Evolutionary conservation across 208 protist species (phyloP).

Genomic region (Wallacemonas sp.): DNA sequence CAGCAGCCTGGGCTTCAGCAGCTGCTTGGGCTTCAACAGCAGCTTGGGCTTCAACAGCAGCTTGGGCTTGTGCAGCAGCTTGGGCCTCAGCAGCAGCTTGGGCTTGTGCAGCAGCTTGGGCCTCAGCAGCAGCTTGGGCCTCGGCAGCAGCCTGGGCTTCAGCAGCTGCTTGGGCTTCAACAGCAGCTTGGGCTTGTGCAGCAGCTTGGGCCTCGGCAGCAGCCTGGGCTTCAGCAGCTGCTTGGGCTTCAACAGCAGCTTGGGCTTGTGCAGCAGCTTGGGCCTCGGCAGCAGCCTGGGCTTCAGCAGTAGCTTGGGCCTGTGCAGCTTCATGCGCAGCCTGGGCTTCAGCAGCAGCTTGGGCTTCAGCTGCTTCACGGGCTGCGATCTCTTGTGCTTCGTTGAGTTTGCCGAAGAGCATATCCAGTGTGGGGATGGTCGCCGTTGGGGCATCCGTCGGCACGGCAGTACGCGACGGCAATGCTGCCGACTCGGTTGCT

Average conservation of each 20-base stretch:
- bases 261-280: neutral
- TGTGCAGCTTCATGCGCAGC: neutral
- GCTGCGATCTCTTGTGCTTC: neutral
- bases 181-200: neutral
- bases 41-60: too few species aligned
- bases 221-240: neutral
- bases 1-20: neutral
- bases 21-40: conserved; percentile 4
- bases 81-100: neutral
- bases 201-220: neutral
- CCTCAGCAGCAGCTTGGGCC: too few species aligned
- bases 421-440: neutral
- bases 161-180: neutral
- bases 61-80: neutral
- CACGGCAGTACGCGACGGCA: neutral
- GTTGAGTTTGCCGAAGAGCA: neutral
- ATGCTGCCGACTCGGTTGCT: neutral
- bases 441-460: conserved; percentile 1
- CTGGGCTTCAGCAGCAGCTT: neutral
- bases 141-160: neutral
- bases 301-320: neutral
- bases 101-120: too few species aligned
- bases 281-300: neutral
- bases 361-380: neutral
- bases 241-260: neutral